Conservation (phyloP, 1,284 basidiomycete species). For the Ustilago trichophora region DNA sequence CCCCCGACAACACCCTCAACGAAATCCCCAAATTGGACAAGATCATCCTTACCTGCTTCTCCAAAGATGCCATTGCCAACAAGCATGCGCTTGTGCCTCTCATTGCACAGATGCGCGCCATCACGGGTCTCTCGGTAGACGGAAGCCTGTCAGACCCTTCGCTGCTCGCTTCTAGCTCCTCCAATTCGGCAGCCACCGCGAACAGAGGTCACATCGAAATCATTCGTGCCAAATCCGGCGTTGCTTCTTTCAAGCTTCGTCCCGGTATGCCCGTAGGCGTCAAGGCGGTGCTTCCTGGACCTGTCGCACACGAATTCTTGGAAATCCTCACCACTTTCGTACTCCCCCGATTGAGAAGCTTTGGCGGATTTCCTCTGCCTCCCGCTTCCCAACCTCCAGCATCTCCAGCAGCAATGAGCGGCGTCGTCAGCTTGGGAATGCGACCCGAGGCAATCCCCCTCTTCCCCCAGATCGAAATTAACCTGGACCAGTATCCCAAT, state of each 20-base stretch:
- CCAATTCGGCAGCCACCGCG: not conserved
- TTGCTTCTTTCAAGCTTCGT: conserved; percentile 84
- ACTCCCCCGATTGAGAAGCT: conserved; percentile 88
- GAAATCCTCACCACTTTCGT: conserved; percentile 91
- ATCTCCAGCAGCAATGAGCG: conserved; percentile 76
- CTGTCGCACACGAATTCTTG: conserved; percentile 93
- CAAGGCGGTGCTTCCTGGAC: conserved; percentile 87
- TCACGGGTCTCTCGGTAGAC: conserved; percentile 79
- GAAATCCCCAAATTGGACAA: conserved; percentile 76
- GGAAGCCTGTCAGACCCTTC: conserved; percentile 52
- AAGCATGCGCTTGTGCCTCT: conserved; percentile 81
- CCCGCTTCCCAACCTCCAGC: conserved; percentile 67
- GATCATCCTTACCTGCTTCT: conserved; percentile 71
- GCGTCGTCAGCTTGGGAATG: conserved; percentile 88
- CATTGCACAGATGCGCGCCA: conserved; percentile 85
- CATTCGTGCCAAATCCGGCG: conserved; percentile 78
- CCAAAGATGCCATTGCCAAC: conserved; percentile 73
- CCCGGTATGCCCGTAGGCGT: conserved; percentile 83
- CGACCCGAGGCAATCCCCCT: conserved; percentile 83
- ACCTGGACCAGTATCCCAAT: conserved; percentile 64
- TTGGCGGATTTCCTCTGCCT: conserved; percentile 80
- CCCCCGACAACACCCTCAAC: conserved; percentile 29
- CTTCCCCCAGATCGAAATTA: conserved; percentile 74
- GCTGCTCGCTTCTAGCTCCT: conserved; percentile 2
- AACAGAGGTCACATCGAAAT: conserved; percentile 74